These are phyloP conservation scores for Corynascus novoguineensis DNA, from an alignment of 495 filamentous ascomycete species.

Conservation along the genomic window DNA sequence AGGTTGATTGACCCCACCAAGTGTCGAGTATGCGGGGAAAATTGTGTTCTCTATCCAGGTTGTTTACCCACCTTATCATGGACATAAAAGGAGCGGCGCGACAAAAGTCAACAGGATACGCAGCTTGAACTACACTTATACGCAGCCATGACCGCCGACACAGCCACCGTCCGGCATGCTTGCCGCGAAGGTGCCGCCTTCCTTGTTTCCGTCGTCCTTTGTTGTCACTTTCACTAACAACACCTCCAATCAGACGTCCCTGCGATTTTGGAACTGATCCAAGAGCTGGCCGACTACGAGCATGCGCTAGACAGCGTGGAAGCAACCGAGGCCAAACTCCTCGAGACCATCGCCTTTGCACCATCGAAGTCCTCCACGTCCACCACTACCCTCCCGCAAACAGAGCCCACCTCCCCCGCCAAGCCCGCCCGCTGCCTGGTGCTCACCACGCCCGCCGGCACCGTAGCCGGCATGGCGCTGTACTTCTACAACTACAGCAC, in stretches of 20 bases:
- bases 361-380: constrained; percentile 39
- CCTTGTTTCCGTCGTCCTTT: not conserved
- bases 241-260: constrained; percentile 60
- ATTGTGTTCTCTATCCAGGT: no score
- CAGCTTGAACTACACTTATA: no score
- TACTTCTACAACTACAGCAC: constrained; percentile 64
- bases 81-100: not conserved
- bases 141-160: constrained; percentile 16
- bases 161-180: constrained; percentile 29
- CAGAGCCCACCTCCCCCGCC: constrained; percentile 37
- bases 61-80: not conserved
- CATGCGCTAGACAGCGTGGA: constrained; percentile 65
- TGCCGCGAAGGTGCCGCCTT: constrained; percentile 26
- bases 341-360: constrained; percentile 72
- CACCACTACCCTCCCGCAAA: constrained; percentile 30
- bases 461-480: constrained; percentile 51
- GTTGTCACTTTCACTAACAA: not conserved
- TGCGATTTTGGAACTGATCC: constrained; percentile 74
- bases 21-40: constrained; percentile 2
- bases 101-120: not conserved
- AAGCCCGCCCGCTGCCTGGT: constrained; percentile 46
- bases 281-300: constrained; percentile 85
- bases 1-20: not conserved
- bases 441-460: constrained; percentile 36
- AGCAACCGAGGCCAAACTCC: constrained; percentile 70